Evolutionary conservation across 768 basidiomycete species (phyloP), one percentile per base, ranked within the genome.

Genomic region (Tylopilus sp.): DNA sequence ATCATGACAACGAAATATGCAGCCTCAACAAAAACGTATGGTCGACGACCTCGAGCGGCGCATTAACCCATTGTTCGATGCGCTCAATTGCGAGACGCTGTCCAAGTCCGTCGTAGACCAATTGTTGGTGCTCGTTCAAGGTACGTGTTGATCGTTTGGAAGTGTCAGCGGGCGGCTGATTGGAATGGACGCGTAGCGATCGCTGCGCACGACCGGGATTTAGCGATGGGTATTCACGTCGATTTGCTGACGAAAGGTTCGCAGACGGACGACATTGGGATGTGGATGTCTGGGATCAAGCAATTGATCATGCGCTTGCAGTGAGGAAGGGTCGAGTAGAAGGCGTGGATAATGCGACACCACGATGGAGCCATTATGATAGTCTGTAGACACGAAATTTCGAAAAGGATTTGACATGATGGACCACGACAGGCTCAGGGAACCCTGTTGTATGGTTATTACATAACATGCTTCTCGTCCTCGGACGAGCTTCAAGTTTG

Each of bases 221-320:
- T 77, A 26, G 90, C 94, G 18, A 69, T 94, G 61, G 80, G 84
- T 7, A 83, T 94, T 52, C 94, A 98, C 61, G 84, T 95, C 23
- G 88, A 91, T 47, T 71, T 97, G 25, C 75, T 98, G 41, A 94
- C 91, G 3, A 74, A 78, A 43, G 88, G 86, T 22, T 86, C 88
- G 45, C 79, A 83, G 50, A 86, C 86, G 38, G 87, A 91, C 46
- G 91, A 95, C 59, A 91, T 95, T 64, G 83, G 81, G 2, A 62
- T 88, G 49, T 88, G 85, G 86, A 89, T 94, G 91, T 85, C 91
- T 12, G 91, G 88, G 7, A 71, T 95, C 51, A 95, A 95, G 69
- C 91, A 93, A 66, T 69, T 97, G 58, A 88, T 95, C 63, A 73
- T 83, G 75, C 78, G 81, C 58, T 59, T 91, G 6, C 6, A 28